Percentiles rank a stretch among this genome's conserved stretches.
These are phyloP conservation scores for Pseudohalonectria lignicola DNA, from an alignment of 2,329 filamentous ascomycete genomes.

Conservation along the genomic window DNA sequence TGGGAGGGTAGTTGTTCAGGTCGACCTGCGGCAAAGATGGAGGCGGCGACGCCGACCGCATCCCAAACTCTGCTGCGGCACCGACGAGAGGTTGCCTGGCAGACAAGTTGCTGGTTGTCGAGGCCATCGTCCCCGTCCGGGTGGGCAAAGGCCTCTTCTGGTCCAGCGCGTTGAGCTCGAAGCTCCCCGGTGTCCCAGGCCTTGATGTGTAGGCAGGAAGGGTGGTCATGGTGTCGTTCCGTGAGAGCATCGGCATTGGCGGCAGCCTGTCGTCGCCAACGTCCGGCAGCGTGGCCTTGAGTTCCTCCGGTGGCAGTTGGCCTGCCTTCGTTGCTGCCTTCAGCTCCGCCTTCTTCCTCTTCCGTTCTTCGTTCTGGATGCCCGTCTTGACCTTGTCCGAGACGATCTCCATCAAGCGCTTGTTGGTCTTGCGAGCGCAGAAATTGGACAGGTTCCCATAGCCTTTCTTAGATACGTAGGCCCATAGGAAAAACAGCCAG, in stretches of 20 bases:
- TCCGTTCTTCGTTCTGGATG: slow-evolving; percentile 64
- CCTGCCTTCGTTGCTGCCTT: slow-evolving; percentile 43
- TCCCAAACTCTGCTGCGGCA: slow-evolving; percentile 18
- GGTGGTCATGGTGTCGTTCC: slow-evolving; percentile 50
- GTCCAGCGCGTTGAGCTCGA: slow-evolving; percentile 41
- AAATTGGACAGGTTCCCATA: slow-evolving; percentile 75
- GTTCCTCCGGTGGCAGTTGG: slow-evolving; percentile 35
- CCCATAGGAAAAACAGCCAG: slow-evolving; percentile 83
- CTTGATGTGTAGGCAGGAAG: slow-evolving; percentile 52
- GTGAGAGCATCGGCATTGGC: slow-evolving; percentile 45
- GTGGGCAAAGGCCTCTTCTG: slow-evolving; percentile 34
- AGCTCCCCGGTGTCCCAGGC: slow-evolving; percentile 39
- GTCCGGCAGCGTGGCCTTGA: slow-evolving; percentile 57
- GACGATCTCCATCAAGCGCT: slow-evolving; percentile 73
- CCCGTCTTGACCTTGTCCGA: slow-evolving; percentile 81
- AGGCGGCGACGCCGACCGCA: slow-evolving; percentile 15
- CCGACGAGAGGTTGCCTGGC: slow-evolving; percentile 17
- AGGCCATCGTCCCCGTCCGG: slow-evolving; percentile 14
- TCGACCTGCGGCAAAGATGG: slow-evolving; percentile 11
- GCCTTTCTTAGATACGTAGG: slow-evolving; percentile 75
- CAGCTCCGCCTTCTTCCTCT: slow-evolving; percentile 37
- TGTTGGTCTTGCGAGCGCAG: slow-evolving; percentile 86
- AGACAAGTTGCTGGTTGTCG: slow-evolving; percentile 13
- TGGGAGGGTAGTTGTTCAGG: slow-evolving; percentile 9
- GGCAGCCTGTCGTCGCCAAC: slow-evolving; percentile 40